Base-by-base conservation (phyloP, 805 yeast genomes). In the Grigorovia jiainica region DNA sequence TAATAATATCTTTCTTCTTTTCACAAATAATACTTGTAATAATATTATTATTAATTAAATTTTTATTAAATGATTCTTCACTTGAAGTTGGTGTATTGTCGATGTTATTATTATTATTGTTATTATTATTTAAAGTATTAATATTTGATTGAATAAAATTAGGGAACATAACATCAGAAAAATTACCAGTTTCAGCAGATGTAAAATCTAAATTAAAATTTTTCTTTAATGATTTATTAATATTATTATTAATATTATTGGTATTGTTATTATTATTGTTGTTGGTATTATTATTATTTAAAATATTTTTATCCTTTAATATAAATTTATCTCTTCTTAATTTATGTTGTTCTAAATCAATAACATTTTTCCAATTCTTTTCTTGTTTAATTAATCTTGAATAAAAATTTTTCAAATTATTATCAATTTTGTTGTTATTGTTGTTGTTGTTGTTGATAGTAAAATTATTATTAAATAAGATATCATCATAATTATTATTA, bases 121-220 rank as follows among this genome's bases (percentile, higher is more conserved):
- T 21, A 21, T 21, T 21, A 6, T 21, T 21, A 8, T 21, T 8
- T 8, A 21, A 8, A n/a, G n/a, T n/a, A n/a, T n/a, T n/a, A n/a
- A n/a, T n/a, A n/a, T n/a, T n/a, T 21, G 24, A 21, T 6, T 6
- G 8, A 6, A 21, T 6, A 21, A 6, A 6, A 21, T 21, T 21
- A 21, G 24, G 24, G 10, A 57, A 56, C 48, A 58, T 49, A 30
- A 53, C 48, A 13, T 54, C 55, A 27, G 58, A 50, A 37, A 56
- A 58, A 43, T 50, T 52, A 4, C 62, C 63, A 13, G 57, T 47
- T 1, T 51, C 25, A 1, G 62, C 56, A n/a, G 59, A 49, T 2
- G 60, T 55, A 34, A 46, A 52, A 44, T 56, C 61, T 4, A 43
- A 38, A 16, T 34, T 30, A 10, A 15, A n/a, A n/a, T n/a, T n/a